phyloP scores from a whole-genome alignment of 2,329 filamentous ascomycete genomes.

The Pyricularia sp. region DNA sequence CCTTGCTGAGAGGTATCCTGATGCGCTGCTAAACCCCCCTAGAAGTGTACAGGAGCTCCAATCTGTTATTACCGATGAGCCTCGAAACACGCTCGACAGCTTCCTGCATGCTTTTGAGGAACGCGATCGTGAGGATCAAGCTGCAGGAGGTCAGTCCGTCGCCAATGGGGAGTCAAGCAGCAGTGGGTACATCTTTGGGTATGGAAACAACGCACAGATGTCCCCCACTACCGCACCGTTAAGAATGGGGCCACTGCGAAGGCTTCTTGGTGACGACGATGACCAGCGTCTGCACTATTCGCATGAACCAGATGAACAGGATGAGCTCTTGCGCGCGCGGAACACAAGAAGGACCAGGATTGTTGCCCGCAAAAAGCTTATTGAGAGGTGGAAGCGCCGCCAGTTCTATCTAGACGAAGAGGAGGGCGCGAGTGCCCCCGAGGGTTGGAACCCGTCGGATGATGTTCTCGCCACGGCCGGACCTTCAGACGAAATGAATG shows the following conservation, averaged over 20 bases:
- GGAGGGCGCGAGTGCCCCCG: conserved; percentile 59
- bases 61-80: conserved; percentile 19
- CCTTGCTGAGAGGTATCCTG: conserved; percentile 30
- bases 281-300: conserved; percentile 4
- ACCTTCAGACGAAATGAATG: conserved; percentile 8
- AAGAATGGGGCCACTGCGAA: background rate
- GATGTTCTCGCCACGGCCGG: conserved; percentile 38
- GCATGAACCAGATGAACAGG: conserved; percentile 10
- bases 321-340: conserved; percentile 7
- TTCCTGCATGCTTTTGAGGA: conserved; percentile 4
- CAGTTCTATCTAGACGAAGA: conserved; percentile 82
- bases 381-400: conserved; percentile 67
- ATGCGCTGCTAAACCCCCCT: conserved; percentile 35
- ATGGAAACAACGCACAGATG: background rate
- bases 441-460: conserved; percentile 53
- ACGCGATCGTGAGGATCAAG: background rate
- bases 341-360: conserved; percentile 28
- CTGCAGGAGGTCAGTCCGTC: background rate
- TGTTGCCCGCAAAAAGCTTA: conserved; percentile 41
- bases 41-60: conserved; percentile 32
- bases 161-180: background rate
- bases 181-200: background rate
- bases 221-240: background rate
- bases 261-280: conserved; percentile 1
- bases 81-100: conserved; percentile 8